A percentile compares a stretch with the other conserved stretches of the same genome.
These are phyloP conservation scores for Chaetomium globosum DNA, from an alignment of 2,329 filamentous ascomycete species.

Conservation along the genomic window DNA sequence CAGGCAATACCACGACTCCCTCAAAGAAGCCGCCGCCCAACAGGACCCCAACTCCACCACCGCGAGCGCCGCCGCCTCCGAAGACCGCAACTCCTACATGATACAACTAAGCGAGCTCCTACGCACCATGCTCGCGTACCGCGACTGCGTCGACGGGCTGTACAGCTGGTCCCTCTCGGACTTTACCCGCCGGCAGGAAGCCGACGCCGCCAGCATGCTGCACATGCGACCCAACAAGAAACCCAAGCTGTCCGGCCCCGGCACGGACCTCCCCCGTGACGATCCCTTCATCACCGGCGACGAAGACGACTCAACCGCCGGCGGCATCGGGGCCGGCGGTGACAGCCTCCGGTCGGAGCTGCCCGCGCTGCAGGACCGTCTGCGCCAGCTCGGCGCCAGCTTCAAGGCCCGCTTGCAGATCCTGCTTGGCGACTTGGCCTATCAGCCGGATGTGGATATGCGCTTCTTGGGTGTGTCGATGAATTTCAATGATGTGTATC, in stretches of 20 bases:
- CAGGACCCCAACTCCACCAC: conserved; percentile 46
- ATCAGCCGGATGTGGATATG: conserved; percentile 94
- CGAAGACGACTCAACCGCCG: not conserved
- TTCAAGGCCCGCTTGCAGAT: conserved; percentile 79
- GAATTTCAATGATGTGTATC: conserved; percentile 98
- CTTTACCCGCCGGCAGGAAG: conserved; percentile 88
- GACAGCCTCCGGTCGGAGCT: conserved; percentile 61
- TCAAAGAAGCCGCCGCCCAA: conserved; percentile 40
- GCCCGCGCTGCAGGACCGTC: conserved; percentile 71
- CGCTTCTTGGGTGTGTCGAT: conserved; percentile 93
- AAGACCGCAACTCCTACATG: conserved; percentile 78
- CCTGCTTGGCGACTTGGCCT: conserved; percentile 84
- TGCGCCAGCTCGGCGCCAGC: conserved; percentile 71
- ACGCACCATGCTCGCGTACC: conserved; percentile 90
- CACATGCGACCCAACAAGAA: conserved; percentile 62
- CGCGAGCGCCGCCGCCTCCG: conserved; percentile 53
- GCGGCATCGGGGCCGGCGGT: conserved; percentile 46
- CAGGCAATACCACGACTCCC: conserved; percentile 45
- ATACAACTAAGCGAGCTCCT: conserved; percentile 89
- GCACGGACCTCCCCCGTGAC: conserved; percentile 52
- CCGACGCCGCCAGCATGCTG: conserved; percentile 65
- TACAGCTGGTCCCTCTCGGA: conserved; percentile 95
- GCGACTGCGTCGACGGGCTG: conserved; percentile 88
- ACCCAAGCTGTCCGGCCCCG: conserved; percentile 1
- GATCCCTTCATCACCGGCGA: conserved; percentile 17